These are phyloP conservation scores for Lasiodiplodia hormozganensis DNA, from an alignment of 2,329 filamentous ascomycete genomes.

Conservation along the genomic window DNA sequence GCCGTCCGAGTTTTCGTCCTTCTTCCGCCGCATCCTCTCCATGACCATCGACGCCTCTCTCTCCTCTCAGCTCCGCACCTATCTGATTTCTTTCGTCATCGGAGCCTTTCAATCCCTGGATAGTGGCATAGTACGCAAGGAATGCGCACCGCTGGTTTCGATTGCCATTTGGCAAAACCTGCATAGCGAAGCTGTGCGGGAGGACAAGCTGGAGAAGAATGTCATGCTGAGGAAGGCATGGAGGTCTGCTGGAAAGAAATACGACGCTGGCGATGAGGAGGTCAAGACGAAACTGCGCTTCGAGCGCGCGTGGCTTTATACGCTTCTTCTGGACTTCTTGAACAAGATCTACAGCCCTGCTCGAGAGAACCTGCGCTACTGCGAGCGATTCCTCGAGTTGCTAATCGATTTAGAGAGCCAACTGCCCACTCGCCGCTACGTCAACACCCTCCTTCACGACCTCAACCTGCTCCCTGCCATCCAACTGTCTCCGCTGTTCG, in stretches of 20 bases:
- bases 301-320: constrained; percentile 92
- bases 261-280: constrained; percentile 81
- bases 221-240: constrained; percentile 86
- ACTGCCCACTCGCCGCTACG: constrained; percentile 89
- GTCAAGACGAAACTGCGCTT: constrained; percentile 83
- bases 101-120: constrained; percentile 94
- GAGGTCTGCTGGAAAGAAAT: constrained; percentile 85
- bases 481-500: constrained; percentile 78
- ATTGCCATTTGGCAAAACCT: constrained; percentile 97
- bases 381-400: constrained; percentile 91
- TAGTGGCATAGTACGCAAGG: constrained; percentile 85
- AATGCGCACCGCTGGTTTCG: constrained; percentile 93
- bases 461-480: constrained; percentile 82
- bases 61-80: constrained; percentile 64
- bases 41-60: constrained; percentile 71
- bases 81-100: constrained; percentile 89
- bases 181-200: constrained; percentile 76
- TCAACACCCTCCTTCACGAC: constrained; percentile 86
- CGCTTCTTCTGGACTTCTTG: constrained; percentile 83
- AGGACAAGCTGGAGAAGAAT: constrained; percentile 74
- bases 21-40: constrained; percentile 89
- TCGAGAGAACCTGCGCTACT: constrained; percentile 74
- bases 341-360: constrained; percentile 68
- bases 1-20: constrained; percentile 80
- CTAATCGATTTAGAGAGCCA: constrained; percentile 91